Evolutionary conservation across 2,329 filamentous ascomycete species (phyloP).

Genomic region (Geoglossum cookeanum): DNA sequence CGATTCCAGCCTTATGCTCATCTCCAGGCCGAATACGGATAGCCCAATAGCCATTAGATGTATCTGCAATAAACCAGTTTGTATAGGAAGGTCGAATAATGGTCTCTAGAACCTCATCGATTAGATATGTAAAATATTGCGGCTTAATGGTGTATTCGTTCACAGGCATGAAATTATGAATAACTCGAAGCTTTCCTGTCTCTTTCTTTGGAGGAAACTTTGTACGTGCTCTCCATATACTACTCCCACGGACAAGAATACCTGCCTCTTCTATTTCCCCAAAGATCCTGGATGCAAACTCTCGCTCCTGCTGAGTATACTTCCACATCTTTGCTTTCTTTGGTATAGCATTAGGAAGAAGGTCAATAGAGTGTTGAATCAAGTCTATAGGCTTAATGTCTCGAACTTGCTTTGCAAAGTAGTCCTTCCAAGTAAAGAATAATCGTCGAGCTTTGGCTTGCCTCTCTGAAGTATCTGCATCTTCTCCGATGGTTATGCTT

Average conservation of each 20-base stretch:
- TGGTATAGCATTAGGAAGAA: neutral
- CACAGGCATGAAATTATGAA: neutral
- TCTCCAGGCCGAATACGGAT: neutral
- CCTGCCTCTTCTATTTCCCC: neutral
- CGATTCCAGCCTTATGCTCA: neutral
- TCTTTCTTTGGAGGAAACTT: neutral
- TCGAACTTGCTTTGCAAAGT: neutral
- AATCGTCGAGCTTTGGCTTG: neutral
- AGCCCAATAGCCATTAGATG: neutral
- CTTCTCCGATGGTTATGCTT: neutral
- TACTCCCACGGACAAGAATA: neutral
- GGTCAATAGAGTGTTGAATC: neutral
- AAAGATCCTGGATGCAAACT: neutral
- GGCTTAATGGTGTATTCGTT: neutral
- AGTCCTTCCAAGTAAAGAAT: neutral
- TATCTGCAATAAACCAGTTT: neutral
- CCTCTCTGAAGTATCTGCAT: neutral
- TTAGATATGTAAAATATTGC: neutral
- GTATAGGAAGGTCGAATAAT: neutral
- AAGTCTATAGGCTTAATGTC: neutral
- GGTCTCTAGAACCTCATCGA: neutral
- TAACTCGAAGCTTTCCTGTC: neutral
- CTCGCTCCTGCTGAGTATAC: neutral
- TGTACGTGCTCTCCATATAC: neutral
- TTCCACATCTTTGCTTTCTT: neutral